phyloP scores from a whole-genome alignment of 148 eudicot species.

The Silene latifolia region DNA sequence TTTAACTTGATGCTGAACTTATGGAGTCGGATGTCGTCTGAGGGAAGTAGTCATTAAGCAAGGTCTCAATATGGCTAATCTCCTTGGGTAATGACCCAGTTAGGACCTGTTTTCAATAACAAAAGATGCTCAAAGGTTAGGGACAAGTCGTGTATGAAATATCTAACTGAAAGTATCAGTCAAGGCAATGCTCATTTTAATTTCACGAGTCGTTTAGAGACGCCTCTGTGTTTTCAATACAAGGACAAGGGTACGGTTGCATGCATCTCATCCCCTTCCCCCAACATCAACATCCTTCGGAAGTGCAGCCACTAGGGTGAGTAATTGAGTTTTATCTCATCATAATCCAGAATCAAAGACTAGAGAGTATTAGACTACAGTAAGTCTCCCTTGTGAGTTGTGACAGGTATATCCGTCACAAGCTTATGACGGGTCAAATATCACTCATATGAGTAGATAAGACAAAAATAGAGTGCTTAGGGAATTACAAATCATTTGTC shows the following conservation, averaged over 20 bases:
- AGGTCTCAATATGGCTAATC: conserved; percentile 61
- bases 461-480: too few species aligned
- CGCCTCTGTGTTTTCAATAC: not conserved
- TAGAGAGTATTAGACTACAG: too few species aligned
- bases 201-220: not conserved
- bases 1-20: conserved; percentile 36
- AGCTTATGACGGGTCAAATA: too few species aligned
- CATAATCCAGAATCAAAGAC: too few species aligned
- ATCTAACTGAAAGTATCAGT: too few species aligned
- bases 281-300: too few species aligned
- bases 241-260: not conserved
- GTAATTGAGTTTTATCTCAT: too few species aligned
- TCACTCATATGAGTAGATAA: too few species aligned
- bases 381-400: too few species aligned
- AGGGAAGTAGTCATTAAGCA: conserved; percentile 56
- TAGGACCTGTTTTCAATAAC: conserved; percentile 55
- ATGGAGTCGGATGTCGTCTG: conserved; percentile 27
- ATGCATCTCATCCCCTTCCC: not conserved
- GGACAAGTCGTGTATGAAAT: not conserved
- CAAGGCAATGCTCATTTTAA: not conserved
- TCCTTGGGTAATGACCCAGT: conserved; percentile 89
- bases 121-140: conserved; percentile 12
- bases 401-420: too few species aligned
- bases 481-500: too few species aligned
- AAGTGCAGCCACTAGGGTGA: too few species aligned